Conservation (phyloP, 78 protist genomes). For the Mastigamoeba balamuthi region DNA sequence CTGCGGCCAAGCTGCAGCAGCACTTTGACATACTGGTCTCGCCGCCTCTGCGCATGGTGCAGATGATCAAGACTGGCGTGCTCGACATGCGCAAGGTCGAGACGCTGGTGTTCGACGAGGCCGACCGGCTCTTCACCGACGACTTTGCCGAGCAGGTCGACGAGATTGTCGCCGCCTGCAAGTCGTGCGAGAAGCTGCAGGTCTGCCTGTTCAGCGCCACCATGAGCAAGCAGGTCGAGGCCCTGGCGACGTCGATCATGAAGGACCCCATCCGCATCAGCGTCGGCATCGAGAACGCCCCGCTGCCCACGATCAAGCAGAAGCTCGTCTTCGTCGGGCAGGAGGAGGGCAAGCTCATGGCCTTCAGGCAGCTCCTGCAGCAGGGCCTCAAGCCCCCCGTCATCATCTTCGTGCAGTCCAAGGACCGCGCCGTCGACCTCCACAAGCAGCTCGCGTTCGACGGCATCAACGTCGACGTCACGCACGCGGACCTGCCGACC, state of each 20-base stretch:
- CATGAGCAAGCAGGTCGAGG: conserved; percentile 52
- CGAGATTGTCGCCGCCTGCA: conserved; percentile 27
- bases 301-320: conserved; percentile 66
- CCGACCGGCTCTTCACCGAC: conserved; percentile 66
- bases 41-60: conserved; percentile 66
- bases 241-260: conserved; percentile 53
- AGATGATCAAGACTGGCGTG: conserved; percentile 16
- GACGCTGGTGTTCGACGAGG: conserved; percentile 79
- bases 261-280: conserved; percentile 49
- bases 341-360: conserved; percentile 87
- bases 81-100: conserved; percentile 31
- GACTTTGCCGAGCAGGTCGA: conserved; percentile 70
- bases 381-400: conserved; percentile 88
- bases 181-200: neutral
- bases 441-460: conserved; percentile 60
- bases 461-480: conserved; percentile 68
- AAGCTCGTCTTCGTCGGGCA: conserved; percentile 68
- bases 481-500: conserved; percentile 40
- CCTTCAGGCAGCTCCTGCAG: conserved; percentile 66
- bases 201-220: conserved; percentile 67
- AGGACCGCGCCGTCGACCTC: conserved; percentile 78
- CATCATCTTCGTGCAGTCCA: conserved; percentile 84
- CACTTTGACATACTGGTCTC: conserved; percentile 50
- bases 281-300: conserved; percentile 67
- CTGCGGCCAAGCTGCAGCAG: neutral